These are phyloP conservation scores for Przewalskia tangutica DNA, from an alignment of 257 asterid species.

Conservation along the genomic window DNA sequence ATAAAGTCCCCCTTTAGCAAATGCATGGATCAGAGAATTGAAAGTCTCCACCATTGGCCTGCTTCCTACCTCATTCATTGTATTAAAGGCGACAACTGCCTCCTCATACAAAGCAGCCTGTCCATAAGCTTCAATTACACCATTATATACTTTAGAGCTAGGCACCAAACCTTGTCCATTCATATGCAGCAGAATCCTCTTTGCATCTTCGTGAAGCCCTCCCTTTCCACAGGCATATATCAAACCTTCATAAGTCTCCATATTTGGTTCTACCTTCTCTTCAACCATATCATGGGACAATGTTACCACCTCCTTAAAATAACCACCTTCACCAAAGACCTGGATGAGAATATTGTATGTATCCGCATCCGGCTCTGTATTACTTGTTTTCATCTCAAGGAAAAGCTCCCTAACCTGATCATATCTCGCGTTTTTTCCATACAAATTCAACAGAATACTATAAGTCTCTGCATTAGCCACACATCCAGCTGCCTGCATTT, in stretches of 20 bases:
- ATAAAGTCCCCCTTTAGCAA: constrained; percentile 87
- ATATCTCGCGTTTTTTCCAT: constrained; percentile 78
- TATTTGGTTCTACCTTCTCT: constrained; percentile 87
- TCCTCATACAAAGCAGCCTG: constrained; percentile 92
- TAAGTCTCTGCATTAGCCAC: constrained; percentile 79
- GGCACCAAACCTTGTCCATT: constrained; percentile 66
- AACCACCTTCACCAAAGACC: constrained; percentile 95
- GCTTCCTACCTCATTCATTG: constrained; percentile 90
- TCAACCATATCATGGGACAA: constrained; percentile 92
- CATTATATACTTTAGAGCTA: constrained; percentile 68
- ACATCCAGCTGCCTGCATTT: constrained; percentile 88
- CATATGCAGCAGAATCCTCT: constrained; percentile 68
- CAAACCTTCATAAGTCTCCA: constrained; percentile 95
- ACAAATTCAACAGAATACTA: constrained; percentile 71
- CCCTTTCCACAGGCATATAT: constrained; percentile 88
- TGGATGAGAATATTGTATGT: constrained; percentile 81
- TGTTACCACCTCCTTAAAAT: constrained; percentile 97
- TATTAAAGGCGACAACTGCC: constrained; percentile 85
- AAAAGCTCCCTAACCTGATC: constrained; percentile 89
- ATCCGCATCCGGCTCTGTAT: constrained; percentile 80
- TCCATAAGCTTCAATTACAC: constrained; percentile 85
- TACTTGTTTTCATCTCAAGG: constrained; percentile 92
- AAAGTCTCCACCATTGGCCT: constrained; percentile 63
- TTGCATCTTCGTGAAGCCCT: constrained; percentile 79
- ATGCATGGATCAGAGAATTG: constrained; percentile 69